These are phyloP conservation scores for Ploettnerulaceae sp. DNA, from an alignment of 2,329 filamentous ascomycete species.

Conservation along the genomic window DNA sequence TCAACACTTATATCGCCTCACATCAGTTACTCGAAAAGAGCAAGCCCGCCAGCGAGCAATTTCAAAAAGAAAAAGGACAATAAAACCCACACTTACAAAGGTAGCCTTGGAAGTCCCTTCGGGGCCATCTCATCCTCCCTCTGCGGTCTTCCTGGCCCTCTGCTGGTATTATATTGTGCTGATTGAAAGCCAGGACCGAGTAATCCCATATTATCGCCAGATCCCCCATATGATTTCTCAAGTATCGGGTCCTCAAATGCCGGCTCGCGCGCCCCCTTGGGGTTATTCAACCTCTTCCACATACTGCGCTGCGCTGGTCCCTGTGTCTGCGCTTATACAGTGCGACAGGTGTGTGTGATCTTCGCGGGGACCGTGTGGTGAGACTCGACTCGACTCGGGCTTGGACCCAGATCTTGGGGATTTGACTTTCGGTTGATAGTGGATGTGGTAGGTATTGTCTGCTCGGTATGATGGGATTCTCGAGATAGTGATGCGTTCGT, in stretches of 20 bases:
- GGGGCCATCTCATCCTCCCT: neutral
- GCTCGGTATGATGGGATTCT: neutral
- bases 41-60: neutral
- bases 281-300: conserved; percentile 50
- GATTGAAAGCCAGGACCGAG: neutral
- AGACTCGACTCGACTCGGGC: neutral
- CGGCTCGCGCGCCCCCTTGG: conserved; percentile 36
- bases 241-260: conserved; percentile 41
- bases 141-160: neutral
- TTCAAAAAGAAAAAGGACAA: neutral
- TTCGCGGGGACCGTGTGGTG: conserved; percentile 13
- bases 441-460: neutral
- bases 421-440: neutral
- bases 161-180: neutral
- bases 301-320: conserved; percentile 35
- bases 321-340: neutral
- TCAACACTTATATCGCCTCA: neutral
- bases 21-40: too few relatives aligned
- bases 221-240: conserved; percentile 39
- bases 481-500: conserved; percentile 7
- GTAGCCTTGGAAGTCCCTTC: conserved; percentile 4
- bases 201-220: conserved; percentile 32
- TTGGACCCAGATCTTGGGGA: conserved; percentile 4
- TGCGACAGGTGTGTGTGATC: conserved; percentile 20
- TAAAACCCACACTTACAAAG: conserved; percentile 13